These are phyloP conservation scores for Plasmopara viticola DNA, from an alignment of 352 stramenopile species.

Conservation along the genomic window DNA sequence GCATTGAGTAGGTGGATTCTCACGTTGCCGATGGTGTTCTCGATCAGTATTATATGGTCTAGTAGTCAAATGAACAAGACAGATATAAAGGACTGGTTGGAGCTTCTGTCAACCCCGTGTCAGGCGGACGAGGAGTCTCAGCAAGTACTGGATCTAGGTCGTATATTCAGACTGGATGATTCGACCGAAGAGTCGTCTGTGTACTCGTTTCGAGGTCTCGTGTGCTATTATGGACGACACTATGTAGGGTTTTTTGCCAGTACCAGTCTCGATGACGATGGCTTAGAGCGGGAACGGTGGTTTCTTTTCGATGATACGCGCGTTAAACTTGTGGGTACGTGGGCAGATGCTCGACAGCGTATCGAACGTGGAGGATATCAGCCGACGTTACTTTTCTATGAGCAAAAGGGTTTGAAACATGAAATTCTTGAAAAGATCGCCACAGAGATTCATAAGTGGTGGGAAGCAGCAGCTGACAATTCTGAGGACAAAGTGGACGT, in stretches of 20 bases:
- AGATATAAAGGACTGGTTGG: constrained; percentile 68
- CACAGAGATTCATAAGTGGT: constrained; percentile 69
- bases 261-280: constrained; percentile 45
- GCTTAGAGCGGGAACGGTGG: constrained; percentile 49
- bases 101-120: constrained; percentile 54
- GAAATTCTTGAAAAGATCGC: constrained; percentile 60
- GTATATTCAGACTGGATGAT: constrained; percentile 62
- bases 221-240: constrained; percentile 82
- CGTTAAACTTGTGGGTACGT: constrained; percentile 68
- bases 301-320: constrained; percentile 83
- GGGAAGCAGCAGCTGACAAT: constrained; percentile 44
- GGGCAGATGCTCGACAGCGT: constrained; percentile 60
- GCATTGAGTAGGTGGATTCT: constrained; percentile 65
- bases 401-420: constrained; percentile 60
- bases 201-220: constrained; percentile 73
- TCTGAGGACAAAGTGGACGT: constrained; percentile 9
- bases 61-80: constrained; percentile 56
- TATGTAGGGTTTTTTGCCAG: constrained; percentile 85
- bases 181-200: constrained; percentile 23
- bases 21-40: constrained; percentile 81
- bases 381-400: constrained; percentile 78
- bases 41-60: constrained; percentile 78
- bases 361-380: constrained; percentile 79
- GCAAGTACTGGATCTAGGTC: constrained; percentile 57
- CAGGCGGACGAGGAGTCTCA: constrained; percentile 25